These are phyloP conservation scores for Nelumbo lutea DNA, from an alignment of 164 flowering plant genomes.

Conservation along the genomic window DNA sequence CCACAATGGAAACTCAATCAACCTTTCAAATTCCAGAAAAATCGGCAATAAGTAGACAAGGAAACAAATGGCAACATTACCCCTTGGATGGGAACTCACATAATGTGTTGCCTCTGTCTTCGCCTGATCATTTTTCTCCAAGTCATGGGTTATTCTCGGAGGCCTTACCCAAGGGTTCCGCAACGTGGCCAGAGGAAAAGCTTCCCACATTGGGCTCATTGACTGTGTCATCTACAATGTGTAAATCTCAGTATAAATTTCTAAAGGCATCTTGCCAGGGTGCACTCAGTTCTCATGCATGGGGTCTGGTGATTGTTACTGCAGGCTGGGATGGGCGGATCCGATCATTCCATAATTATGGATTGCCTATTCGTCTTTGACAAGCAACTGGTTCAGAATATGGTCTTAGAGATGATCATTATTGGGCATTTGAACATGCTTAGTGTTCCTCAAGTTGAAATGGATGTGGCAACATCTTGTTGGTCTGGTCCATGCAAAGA, in stretches of 20 bases:
- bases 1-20: conserved; percentile 17
- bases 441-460: not conserved
- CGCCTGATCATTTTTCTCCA: conserved; percentile 43
- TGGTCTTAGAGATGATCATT: not conserved
- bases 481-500: conserved; percentile 1
- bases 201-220: conserved; percentile 30
- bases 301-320: conserved; percentile 84
- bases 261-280: conserved; percentile 56
- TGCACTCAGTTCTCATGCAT: conserved; percentile 39
- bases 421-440: not conserved
- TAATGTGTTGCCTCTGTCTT: conserved; percentile 15
- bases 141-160: conserved; percentile 50
- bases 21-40: conserved; percentile 13
- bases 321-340: conserved; percentile 90
- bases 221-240: conserved; percentile 24
- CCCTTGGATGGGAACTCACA: conserved; percentile 9
- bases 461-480: not conserved
- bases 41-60: conserved; percentile 10
- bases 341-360: conserved; percentile 68
- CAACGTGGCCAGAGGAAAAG: conserved; percentile 89
- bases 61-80: conserved; percentile 10
- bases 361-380: conserved; percentile 63
- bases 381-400: not conserved
- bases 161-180: conserved; percentile 41
- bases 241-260: conserved; percentile 49